Evolutionary conservation across 345 rosid genomes (phyloP).

Genomic region (Salix caprea): DNA sequence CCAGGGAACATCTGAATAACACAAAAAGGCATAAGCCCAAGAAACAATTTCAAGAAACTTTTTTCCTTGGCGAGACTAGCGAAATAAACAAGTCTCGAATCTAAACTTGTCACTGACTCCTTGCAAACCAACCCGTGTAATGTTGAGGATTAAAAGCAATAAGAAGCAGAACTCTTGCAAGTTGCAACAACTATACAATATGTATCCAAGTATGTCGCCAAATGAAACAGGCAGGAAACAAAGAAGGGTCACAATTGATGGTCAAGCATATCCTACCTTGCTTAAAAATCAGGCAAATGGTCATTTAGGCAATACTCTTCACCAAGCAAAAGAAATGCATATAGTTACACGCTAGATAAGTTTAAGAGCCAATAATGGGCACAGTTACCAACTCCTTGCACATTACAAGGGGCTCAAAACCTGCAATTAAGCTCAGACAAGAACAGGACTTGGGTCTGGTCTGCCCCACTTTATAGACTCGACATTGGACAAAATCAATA

Average conservation of each 20-base stretch:
- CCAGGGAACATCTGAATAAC: constrained; percentile 63
- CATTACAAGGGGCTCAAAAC: background rate
- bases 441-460: background rate
- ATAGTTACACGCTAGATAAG: background rate
- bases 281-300: background rate
- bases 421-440: background rate
- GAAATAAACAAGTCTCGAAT: background rate
- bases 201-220: background rate
- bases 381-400: background rate
- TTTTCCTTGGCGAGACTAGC: background rate
- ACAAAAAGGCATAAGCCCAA: constrained; percentile 17
- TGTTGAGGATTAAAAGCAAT: background rate
- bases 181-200: background rate
- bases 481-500: background rate
- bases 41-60: background rate
- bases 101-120: background rate
- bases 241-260: background rate
- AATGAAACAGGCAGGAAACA: background rate
- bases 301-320: background rate
- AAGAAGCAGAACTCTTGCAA: background rate
- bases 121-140: background rate
- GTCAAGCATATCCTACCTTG: background rate
- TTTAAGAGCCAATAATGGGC: background rate
- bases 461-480: background rate
- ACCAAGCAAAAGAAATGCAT: background rate